phyloP scores from a whole-genome alignment of 129 eudicot species.

The Lonicera japonica region DNA sequence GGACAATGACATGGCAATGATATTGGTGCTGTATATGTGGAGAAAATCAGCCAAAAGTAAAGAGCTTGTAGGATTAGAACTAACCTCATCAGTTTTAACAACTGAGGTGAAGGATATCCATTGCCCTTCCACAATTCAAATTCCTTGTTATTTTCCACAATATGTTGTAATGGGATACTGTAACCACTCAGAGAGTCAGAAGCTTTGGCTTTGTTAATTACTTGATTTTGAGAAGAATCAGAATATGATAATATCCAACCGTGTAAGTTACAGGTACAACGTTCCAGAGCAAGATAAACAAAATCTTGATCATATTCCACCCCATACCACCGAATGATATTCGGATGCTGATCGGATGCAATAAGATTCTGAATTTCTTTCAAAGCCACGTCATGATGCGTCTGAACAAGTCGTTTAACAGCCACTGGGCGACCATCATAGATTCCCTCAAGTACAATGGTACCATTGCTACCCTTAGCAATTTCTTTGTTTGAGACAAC shows the following conservation, averaged over 20 bases:
- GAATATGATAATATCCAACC: slow-evolving; percentile 44
- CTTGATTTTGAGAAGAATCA: slow-evolving; percentile 23
- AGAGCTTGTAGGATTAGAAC: slow-evolving; percentile 7
- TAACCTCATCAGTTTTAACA: slow-evolving; percentile 84
- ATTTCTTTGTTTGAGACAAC: slow-evolving; percentile 55
- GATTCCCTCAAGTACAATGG: slow-evolving; percentile 71
- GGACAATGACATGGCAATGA: no score
- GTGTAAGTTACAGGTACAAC: slow-evolving; percentile 64
- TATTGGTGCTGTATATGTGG: background rate
- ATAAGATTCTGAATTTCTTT: slow-evolving; percentile 87
- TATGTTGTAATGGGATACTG: slow-evolving; percentile 9
- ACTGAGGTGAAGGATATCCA: slow-evolving; percentile 66
- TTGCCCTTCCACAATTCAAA: slow-evolving; percentile 60
- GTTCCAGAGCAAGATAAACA: slow-evolving; percentile 73
- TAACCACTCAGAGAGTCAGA: slow-evolving; percentile 6
- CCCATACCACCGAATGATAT: slow-evolving; percentile 76
- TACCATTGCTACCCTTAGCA: slow-evolving; percentile 91
- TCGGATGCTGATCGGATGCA: slow-evolving; percentile 91
- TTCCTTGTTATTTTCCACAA: slow-evolving; percentile 20
- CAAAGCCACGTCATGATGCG: slow-evolving; percentile 76
- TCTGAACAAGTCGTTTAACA: slow-evolving; percentile 76
- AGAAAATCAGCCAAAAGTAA: background rate
- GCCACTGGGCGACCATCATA: slow-evolving; percentile 86
- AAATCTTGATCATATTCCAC: slow-evolving; percentile 83
- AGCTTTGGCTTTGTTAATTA: background rate